phyloP scores from a whole-genome alignment of 768 basidiomycete genomes.

The Tulasnella sp. region DNA sequence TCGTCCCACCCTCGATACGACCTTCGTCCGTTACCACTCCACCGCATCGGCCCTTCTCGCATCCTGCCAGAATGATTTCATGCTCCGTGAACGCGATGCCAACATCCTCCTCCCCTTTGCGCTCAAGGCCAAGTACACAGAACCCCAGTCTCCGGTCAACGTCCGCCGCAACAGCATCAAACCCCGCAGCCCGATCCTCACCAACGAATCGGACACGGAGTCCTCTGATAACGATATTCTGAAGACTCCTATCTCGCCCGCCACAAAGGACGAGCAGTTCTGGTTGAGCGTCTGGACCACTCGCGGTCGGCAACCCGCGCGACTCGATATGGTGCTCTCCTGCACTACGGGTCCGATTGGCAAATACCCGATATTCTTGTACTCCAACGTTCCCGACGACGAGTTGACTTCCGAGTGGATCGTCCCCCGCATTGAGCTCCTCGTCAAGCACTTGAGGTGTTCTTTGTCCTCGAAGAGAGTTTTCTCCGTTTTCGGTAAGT shows the following conservation, averaged over 20 bases:
- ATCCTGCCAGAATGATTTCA: constrained; percentile 35
- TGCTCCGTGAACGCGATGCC: constrained; percentile 35
- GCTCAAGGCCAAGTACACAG: constrained; percentile 36
- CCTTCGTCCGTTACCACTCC: constrained; percentile 31
- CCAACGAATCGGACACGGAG: constrained; percentile 3
- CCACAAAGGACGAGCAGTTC: constrained; percentile 8
- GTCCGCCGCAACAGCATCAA: background rate
- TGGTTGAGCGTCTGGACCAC: constrained; percentile 16
- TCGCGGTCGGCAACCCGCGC: constrained; percentile 16
- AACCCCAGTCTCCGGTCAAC: constrained; percentile 23
- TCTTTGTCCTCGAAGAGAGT: constrained; percentile 29
- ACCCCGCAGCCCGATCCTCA: background rate
- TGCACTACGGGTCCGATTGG: constrained; percentile 51
- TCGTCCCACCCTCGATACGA: constrained; percentile 4
- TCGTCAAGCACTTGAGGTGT: constrained; percentile 37
- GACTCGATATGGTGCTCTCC: constrained; percentile 39
- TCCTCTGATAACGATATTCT: constrained; percentile 1
- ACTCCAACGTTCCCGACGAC: constrained; percentile 32
- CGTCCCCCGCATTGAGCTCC: constrained; percentile 35
- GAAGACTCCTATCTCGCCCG: background rate
- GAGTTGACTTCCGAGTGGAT: constrained; percentile 35
- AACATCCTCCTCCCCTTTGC: constrained; percentile 50
- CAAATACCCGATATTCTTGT: constrained; percentile 60
- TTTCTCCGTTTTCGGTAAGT: constrained; percentile 53
- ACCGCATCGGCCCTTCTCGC: constrained; percentile 37